phyloP scores from a whole-genome alignment of 495 filamentous ascomycete species.

The Penicillium mononematosum region DNA sequence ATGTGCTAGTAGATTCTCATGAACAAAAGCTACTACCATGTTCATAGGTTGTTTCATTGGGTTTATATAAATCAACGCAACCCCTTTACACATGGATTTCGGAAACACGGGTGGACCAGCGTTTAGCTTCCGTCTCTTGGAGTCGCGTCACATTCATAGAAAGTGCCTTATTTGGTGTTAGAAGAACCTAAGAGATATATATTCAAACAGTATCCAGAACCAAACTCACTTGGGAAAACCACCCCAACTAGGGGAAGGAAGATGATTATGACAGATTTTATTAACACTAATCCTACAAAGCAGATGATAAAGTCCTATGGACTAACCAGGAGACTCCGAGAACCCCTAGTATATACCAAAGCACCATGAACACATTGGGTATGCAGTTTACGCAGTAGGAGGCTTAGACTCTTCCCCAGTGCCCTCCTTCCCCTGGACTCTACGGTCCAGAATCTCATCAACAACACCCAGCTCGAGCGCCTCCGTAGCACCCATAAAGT shows the following conservation, averaged over 20 bases:
- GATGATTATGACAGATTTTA: background rate
- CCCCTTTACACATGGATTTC: background rate
- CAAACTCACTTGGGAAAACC: background rate
- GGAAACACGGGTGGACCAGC: background rate
- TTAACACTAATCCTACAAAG: constrained; percentile 1
- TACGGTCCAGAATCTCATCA: constrained; percentile 76
- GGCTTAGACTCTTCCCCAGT: constrained; percentile 24
- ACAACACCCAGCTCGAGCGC: constrained; percentile 87
- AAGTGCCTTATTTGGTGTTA: background rate
- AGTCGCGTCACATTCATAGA: too few species aligned
- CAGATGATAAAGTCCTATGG: background rate
- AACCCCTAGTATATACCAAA: background rate
- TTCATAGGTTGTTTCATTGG: background rate
- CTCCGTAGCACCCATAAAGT: constrained; percentile 86
- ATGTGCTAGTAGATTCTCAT: background rate
- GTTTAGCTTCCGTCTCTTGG: too few species aligned
- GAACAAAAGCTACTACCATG: background rate
- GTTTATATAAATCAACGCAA: background rate
- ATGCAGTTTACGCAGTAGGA: constrained; percentile 16
- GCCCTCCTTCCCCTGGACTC: constrained; percentile 42
- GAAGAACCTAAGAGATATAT: background rate
- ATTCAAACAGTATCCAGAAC: background rate
- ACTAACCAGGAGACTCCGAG: background rate
- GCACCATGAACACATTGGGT: background rate
- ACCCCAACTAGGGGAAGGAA: background rate